Conservation (phyloP, 768 basidiomycete genomes). For the Lenzites betulinus region DNA sequence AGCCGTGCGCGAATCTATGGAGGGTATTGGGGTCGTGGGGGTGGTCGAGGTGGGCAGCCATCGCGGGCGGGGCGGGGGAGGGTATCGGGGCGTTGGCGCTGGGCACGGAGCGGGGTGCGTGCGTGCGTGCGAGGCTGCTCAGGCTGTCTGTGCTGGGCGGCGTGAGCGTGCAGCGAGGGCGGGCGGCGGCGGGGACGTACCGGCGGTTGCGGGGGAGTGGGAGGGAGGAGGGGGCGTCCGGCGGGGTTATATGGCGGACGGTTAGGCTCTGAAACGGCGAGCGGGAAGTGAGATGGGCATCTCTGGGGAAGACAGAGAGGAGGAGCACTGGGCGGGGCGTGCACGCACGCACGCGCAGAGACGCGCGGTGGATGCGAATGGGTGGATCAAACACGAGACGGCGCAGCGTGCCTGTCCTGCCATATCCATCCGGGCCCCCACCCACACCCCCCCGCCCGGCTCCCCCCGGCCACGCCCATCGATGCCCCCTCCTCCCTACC, state of each 20-base stretch:
- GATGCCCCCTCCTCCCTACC: neutral
- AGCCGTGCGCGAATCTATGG: conserved; percentile 18
- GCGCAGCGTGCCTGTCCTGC: conserved; percentile 27
- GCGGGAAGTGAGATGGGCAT: conserved; percentile 21
- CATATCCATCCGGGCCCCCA: conserved; percentile 14
- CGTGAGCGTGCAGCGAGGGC: neutral
- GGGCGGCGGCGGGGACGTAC: neutral
- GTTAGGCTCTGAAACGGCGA: conserved; percentile 19
- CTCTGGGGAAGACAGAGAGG: conserved; percentile 25
- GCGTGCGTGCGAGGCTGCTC: neutral
- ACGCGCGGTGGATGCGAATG: conserved; percentile 2
- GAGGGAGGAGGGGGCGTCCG: conserved; percentile 11
- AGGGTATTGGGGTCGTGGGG: conserved; percentile 18
- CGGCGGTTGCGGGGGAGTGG: neutral
- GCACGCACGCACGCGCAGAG: conserved; percentile 25
- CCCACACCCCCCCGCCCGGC: neutral
- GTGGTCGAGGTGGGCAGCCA: conserved; percentile 17
- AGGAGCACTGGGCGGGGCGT: no score
- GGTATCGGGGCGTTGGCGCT: conserved; percentile 14
- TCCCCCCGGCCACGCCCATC: neutral
- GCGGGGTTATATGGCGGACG: conserved; percentile 18
- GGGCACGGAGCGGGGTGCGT: conserved; percentile 5
- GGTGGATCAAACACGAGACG: conserved; percentile 26
- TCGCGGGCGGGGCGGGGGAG: conserved; percentile 6
- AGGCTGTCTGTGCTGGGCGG: neutral